Evolutionary conservation across 176 grass and related monocot genomes (phyloP), one percentile per base, ranked within the genome.

Genomic region (Calamus simplicifolius): DNA sequence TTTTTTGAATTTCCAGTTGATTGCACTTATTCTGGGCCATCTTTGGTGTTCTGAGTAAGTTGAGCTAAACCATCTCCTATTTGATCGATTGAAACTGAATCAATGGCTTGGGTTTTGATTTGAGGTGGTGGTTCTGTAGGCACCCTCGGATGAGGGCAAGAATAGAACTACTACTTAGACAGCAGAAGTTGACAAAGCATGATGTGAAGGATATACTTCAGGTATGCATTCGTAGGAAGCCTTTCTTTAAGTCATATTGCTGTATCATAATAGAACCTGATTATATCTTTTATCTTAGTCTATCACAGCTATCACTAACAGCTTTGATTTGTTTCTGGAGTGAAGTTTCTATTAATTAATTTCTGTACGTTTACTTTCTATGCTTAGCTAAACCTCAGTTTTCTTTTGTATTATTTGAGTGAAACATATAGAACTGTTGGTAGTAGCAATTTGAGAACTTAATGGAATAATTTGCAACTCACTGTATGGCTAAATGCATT

Each of bases 1-100:
- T 79, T 27, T n/a, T 48, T 50, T 61, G 25, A 25, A 23, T 19
- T 85, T 80, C 54, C 84, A 97, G 92, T 75, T 97, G 72, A 82
- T 97, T 73, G 83, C 84, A 5, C 80, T 97, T 73, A 97, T 97
- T 60, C 59, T 91, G 29, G 87, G 92, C 15, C 92, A 97, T 74
- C 57, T 97, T 16, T 97, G 84, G 92, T 77, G 69, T 62, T 82
- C 92, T 57, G 92, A 89, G 92, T 97, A 85, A 85, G 92, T 31
- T 59, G 30, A 58, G 29, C 27, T 62, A 61, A 29, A 49, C 31
- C 35, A 43, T 2, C 35, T 51, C 67, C 78, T 38, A 16, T 51
- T 58, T 43, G 35, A 43, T 43, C 6, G 3, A 13, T 43, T 13
- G 12, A 13, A 54, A 14, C 16, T 25, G 27, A 30, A 58, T 43